Percentiles rank a stretch among this genome's conserved stretches.
These are phyloP conservation scores for Thielaviopsis punctulata DNA, from an alignment of 2,329 filamentous ascomycete genomes.

Conservation along the genomic window DNA sequence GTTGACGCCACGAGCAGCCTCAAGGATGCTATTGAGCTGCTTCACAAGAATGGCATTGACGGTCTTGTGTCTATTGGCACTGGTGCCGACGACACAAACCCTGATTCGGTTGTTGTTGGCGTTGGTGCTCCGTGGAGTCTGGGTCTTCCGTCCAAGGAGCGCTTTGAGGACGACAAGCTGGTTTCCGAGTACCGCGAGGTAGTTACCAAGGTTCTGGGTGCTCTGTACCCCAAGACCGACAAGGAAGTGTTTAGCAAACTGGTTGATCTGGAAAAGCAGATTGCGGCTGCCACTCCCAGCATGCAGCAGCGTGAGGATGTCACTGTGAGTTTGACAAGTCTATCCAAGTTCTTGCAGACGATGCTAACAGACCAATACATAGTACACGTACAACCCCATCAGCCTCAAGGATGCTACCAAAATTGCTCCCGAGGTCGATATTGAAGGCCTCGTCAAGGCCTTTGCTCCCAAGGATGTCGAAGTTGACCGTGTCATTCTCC, in stretches of 20 bases:
- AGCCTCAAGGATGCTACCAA: constrained; percentile 35
- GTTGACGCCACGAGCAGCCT: constrained; percentile 21
- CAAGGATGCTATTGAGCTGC: constrained; percentile 27
- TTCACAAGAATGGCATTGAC: constrained; percentile 28
- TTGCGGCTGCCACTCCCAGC: constrained; percentile 40
- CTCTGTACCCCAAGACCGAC: constrained; percentile 20
- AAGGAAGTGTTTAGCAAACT: constrained; percentile 25
- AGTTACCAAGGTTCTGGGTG: constrained; percentile 15
- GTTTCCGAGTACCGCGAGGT: constrained; percentile 30
- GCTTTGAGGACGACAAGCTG: constrained; percentile 38
- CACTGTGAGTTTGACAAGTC: constrained; percentile 22
- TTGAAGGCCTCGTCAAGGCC: constrained; percentile 33
- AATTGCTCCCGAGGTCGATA: constrained; percentile 37
- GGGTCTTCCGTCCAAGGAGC: constrained; percentile 44
- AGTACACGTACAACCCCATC: constrained; percentile 49
- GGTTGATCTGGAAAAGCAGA: constrained; percentile 42
- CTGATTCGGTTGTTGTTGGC: constrained; percentile 21
- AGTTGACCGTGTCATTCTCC: constrained; percentile 37
- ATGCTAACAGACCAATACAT: not conserved
- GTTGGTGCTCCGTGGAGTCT: constrained; percentile 30
- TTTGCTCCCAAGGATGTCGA: constrained; percentile 19
- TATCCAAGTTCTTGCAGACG: not conserved
- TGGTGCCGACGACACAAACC: constrained; percentile 27
- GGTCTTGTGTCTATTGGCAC: constrained; percentile 22
- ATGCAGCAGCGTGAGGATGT: constrained; percentile 42